These are phyloP conservation scores for Musa itinerans DNA, from an alignment of 176 grass and related monocot genomes.

Conservation along the genomic window DNA sequence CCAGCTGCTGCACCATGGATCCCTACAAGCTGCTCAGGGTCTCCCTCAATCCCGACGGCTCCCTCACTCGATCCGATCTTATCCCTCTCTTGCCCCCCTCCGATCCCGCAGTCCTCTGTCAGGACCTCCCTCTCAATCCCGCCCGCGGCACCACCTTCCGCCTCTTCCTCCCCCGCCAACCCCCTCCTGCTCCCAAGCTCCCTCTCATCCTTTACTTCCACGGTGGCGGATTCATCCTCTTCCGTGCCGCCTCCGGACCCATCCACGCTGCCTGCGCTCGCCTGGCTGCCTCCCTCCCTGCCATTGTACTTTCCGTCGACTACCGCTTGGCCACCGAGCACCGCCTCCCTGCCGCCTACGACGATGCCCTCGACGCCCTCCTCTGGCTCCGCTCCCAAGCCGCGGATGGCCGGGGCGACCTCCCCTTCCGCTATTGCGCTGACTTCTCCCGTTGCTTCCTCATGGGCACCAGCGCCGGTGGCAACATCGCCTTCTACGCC, in stretches of 20 bases:
- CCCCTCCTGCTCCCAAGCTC: conserved; percentile 5
- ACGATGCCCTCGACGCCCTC: conserved; percentile 69
- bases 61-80: conserved; percentile 31
- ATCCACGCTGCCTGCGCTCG: conserved; percentile 49
- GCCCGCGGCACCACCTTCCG: conserved; percentile 43
- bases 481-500: conserved; percentile 59
- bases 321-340: conserved; percentile 89
- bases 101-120: conserved; percentile 44
- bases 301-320: conserved; percentile 55
- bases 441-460: conserved; percentile 52
- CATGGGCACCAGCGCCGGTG: conserved; percentile 72
- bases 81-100: conserved; percentile 28
- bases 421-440: conserved; percentile 11
- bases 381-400: conserved; percentile 29
- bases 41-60: conserved; percentile 53
- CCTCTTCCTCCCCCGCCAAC: conserved; percentile 48
- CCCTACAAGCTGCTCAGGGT: conserved; percentile 76
- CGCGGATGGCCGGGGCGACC: background rate
- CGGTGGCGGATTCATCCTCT: conserved; percentile 72
- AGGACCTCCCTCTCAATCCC: conserved; percentile 47
- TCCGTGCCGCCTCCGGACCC: conserved; percentile 44
- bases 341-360: conserved; percentile 68
- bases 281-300: conserved; percentile 37
- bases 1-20: conserved; percentile 37
- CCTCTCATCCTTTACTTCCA: conserved; percentile 68